A percentile compares a stretch with the other conserved stretches of the same genome.
Evolutionary conservation across 768 basidiomycete genomes (phyloP).

Genomic region (Suillus plorans): DNA sequence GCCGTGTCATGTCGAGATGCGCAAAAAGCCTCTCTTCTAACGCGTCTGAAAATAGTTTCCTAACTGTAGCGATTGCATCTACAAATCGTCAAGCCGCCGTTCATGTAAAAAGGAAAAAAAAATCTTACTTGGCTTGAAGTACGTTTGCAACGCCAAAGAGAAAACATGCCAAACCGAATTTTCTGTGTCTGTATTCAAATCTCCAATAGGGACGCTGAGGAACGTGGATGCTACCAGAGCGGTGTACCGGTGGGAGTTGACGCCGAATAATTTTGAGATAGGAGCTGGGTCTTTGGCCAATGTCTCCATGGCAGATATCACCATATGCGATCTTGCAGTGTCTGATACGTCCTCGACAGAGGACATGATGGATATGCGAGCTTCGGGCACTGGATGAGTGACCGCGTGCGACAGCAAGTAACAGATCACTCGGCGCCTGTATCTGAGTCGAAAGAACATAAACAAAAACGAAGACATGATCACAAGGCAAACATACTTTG

Average conservation of each 20-base stretch:
- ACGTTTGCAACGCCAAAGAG: conserved; percentile 39
- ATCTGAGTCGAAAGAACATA: conserved; percentile 38
- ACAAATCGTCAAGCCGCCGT: conserved; percentile 8
- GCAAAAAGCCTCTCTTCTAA: conserved; percentile 59
- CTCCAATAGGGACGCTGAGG: conserved; percentile 43
- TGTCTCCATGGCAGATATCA: conserved; percentile 57
- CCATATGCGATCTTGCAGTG: conserved; percentile 46
- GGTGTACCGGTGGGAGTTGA: conserved; percentile 34
- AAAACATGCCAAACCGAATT: conserved; percentile 52
- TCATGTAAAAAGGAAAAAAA: not conserved
- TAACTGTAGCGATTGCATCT: conserved; percentile 43
- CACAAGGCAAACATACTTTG: conserved; percentile 46
- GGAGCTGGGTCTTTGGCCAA: conserved; percentile 28
- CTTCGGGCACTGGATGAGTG: conserved; percentile 46
- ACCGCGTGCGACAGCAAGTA: conserved; percentile 80
- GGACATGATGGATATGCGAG: conserved; percentile 55
- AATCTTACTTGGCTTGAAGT: conserved; percentile 47
- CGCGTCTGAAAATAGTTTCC: conserved; percentile 40
- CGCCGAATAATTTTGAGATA: conserved; percentile 36
- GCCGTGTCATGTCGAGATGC: conserved; percentile 49
- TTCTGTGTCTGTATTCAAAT: conserved; percentile 44
- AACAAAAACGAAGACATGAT: not conserved
- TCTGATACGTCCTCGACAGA: conserved; percentile 42
- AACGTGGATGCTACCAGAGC: conserved; percentile 46
- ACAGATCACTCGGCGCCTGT: conserved; percentile 70